Conservation (phyloP, 1,284 basidiomycete species). For the Microbotryomycetes sp. region DNA sequence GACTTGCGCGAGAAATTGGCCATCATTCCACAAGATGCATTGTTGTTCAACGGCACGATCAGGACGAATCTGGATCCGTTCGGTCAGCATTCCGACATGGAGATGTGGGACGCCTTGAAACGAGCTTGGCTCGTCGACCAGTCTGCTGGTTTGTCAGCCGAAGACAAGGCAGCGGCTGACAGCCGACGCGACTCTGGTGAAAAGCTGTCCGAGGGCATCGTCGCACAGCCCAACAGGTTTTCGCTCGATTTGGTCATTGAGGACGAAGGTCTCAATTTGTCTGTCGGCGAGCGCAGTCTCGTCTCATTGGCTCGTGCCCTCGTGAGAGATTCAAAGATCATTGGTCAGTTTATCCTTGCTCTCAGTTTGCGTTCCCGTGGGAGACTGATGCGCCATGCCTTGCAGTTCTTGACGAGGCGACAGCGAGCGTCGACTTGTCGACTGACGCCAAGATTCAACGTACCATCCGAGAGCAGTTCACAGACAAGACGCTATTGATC, state of each 20-base stretch:
- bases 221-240: constrained; percentile 47
- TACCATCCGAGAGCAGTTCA: constrained; percentile 76
- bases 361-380: background rate
- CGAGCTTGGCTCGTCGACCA: constrained; percentile 35
- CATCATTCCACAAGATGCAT: constrained; percentile 78
- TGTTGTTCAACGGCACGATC: constrained; percentile 57
- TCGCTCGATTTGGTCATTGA: constrained; percentile 72
- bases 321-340: constrained; percentile 65
- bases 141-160: background rate
- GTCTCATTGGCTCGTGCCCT: constrained; percentile 74
- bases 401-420: constrained; percentile 10
- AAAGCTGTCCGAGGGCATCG: constrained; percentile 31
- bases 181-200: background rate
- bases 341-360: constrained; percentile 67
- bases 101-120: constrained; percentile 37
- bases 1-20: constrained; percentile 46
- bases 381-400: constrained; percentile 6
- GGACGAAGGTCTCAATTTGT: constrained; percentile 76
- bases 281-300: constrained; percentile 57
- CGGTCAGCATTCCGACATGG: constrained; percentile 47
- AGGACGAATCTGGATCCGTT: constrained; percentile 63
- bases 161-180: background rate
- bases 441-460: constrained; percentile 77
- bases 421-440: constrained; percentile 55
- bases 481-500: constrained; percentile 53